A percentile compares a stretch with the other conserved stretches of the same genome.
These are phyloP conservation scores for Cystobasidium ongulense DNA, from an alignment of 768 basidiomycete genomes.

Conservation along the genomic window DNA sequence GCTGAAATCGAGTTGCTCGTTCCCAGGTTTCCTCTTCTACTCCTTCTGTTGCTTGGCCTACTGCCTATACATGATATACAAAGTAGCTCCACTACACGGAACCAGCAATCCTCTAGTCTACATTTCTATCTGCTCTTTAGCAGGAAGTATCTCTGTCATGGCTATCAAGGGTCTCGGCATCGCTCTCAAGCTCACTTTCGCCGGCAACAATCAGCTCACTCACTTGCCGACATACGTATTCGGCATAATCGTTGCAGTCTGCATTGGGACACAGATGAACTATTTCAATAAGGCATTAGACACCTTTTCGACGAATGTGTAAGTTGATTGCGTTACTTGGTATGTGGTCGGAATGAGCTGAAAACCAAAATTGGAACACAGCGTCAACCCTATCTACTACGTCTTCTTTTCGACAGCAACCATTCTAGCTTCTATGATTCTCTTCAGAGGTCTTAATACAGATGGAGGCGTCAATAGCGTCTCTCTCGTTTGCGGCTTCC, in stretches of 20 bases:
- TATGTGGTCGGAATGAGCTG: background rate
- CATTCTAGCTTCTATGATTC: slow-evolving; percentile 83
- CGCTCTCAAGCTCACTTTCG: slow-evolving; percentile 85
- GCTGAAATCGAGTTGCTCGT: background rate
- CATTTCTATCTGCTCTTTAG: slow-evolving; percentile 90
- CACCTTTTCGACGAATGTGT: slow-evolving; percentile 96
- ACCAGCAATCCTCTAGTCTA: slow-evolving; percentile 82
- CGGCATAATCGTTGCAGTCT: slow-evolving; percentile 66
- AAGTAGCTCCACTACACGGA: slow-evolving; percentile 73
- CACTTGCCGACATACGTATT: slow-evolving; percentile 96
- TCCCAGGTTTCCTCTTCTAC: slow-evolving; percentile 77
- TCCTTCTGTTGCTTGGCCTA: slow-evolving; percentile 75
- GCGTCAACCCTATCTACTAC: slow-evolving; percentile 96
- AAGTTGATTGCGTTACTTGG: slow-evolving; percentile 45
- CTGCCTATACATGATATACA: slow-evolving; percentile 76
- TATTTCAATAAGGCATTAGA: slow-evolving; percentile 92
- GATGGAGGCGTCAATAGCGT: slow-evolving; percentile 69
- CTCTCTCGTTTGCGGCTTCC: slow-evolving; percentile 80
- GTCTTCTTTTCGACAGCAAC: slow-evolving; percentile 92
- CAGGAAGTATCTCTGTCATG: slow-evolving; percentile 97
- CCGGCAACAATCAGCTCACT: slow-evolving; percentile 88
- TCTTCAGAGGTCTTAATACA: slow-evolving; percentile 96
- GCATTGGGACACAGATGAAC: slow-evolving; percentile 87
- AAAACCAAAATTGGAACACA: slow-evolving; percentile 43
- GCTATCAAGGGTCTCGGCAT: slow-evolving; percentile 97